Base-by-base conservation (phyloP, 1,284 basidiomycete genomes). In the Coniophora puteana region DNA sequence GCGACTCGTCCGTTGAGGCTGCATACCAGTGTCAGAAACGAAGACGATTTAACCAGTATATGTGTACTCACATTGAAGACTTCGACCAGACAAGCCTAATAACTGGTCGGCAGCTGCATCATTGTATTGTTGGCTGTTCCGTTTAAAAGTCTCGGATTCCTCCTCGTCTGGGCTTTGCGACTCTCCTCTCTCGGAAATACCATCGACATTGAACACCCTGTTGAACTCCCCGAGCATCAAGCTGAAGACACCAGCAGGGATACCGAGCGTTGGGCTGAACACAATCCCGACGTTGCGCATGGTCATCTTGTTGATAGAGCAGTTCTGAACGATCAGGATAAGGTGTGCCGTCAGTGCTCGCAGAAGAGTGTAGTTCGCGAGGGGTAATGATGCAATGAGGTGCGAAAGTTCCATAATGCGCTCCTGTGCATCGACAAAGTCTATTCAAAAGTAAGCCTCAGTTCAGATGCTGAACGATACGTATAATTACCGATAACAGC, bases 261-360 rank as follows among this genome's bases (percentile, higher is more conserved):
- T 95, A 26, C 91, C 92, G 7, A 97, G 73, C 1, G 93, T 96
- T 4, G 94, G 93, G 49, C 89, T 93, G 66, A 96, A 97, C 22
- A 99, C 95, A 48, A 99, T 99, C 16, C 94, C 93, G 21, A 99
- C 92, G 59, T 99, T 99, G 25, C 94, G 83, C 79, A 99, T 86
- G 32, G 89, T 96, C 96, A 99, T 99, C 74, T 96, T 99, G 80
- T 98, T 98, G 45, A 87, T 71, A 32, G 78, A 61, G 13, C 91
- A 80, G 59, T 96, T 93, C 62, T 93, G 85, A 34, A 97, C 93
- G 54, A 99, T 90, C 41, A 94, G 76, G 56, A 97, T 96, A 43
- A 99, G 73, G 63, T 99, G 94, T n/a, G 93, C 89, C 10, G 90
- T 93, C 39, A 98, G 74, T 6, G 93, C 92, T 16, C 95, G 85